A percentile compares a stretch with the other conserved stretches of the same genome.
Evolutionary conservation across 371 early-diverging fungal genomes (phyloP).

Genomic region (Saksenaea oblongispora): DNA sequence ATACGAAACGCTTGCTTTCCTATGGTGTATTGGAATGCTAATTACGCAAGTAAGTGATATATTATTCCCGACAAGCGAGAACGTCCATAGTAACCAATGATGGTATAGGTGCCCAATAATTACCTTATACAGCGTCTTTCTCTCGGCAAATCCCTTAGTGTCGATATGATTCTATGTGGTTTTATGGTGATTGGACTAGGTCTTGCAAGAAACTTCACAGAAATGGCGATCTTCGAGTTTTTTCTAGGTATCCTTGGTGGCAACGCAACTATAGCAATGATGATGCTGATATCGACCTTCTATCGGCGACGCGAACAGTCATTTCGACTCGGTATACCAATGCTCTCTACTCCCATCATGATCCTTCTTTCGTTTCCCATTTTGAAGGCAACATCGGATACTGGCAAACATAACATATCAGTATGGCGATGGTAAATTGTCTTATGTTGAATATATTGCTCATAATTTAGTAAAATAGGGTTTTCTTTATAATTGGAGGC

Average conservation of each 20-base stretch:
- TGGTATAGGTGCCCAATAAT: constrained; percentile 25
- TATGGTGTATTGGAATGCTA: too few species aligned
- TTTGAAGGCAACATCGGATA: constrained; percentile 57
- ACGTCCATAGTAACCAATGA: too few species aligned
- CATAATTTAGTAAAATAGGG: constrained; percentile 8
- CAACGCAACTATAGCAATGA: constrained; percentile 27
- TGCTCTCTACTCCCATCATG: constrained; percentile 28
- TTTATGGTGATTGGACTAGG: constrained; percentile 25
- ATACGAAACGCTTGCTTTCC: too few species aligned
- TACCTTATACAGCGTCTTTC: constrained; percentile 27
- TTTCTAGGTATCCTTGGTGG: constrained; percentile 43
- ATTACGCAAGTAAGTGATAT: too few species aligned
- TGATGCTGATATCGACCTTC: constrained; percentile 24
- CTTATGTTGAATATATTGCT: not conserved
- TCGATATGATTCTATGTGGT: constrained; percentile 27
- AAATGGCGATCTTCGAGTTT: constrained; percentile 27
- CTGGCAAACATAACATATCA: constrained; percentile 38
- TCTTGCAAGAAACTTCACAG: constrained; percentile 22
- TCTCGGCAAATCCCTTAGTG: constrained; percentile 20
- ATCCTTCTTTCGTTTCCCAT: constrained; percentile 14
- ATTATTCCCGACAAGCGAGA: too few species aligned
- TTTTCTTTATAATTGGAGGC: constrained; percentile 23
- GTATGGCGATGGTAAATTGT: constrained; percentile 52
- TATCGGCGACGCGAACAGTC: constrained; percentile 43
- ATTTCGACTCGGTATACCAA: constrained; percentile 13